Evolutionary conservation across 371 early-diverging fungal species (phyloP).

Genomic region (Rhizopus arrhizus): DNA sequence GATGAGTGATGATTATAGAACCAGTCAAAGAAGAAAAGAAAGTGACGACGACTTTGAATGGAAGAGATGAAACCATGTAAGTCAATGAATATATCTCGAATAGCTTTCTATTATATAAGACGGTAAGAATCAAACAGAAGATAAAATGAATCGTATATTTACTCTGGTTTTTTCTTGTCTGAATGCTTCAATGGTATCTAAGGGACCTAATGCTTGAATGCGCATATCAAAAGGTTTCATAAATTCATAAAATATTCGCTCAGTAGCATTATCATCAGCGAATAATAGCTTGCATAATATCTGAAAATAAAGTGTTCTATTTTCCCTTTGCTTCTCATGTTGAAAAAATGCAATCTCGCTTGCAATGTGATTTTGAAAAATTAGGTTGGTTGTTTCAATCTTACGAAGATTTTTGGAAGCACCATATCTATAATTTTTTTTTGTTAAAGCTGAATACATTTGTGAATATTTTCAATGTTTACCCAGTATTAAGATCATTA

Average conservation of each 20-base stretch:
- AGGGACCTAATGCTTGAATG: constrained; percentile 47
- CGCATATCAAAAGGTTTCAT: constrained; percentile 66
- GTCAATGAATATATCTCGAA: constrained; percentile 78
- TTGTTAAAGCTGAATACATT: not conserved
- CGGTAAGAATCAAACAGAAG: constrained; percentile 7
- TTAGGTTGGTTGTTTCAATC: constrained; percentile 65
- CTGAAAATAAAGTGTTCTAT: constrained; percentile 73
- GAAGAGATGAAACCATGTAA: constrained; percentile 79
- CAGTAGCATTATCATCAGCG: constrained; percentile 64
- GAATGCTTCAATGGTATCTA: constrained; percentile 41
- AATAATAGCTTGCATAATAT: constrained; percentile 76
- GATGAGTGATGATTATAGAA: constrained; percentile 70
- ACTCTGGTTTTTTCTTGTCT: constrained; percentile 44
- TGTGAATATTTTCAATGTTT: constrained; percentile 9
- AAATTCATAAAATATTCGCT: constrained; percentile 71
- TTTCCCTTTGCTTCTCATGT: constrained; percentile 42
- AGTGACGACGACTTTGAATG: constrained; percentile 65
- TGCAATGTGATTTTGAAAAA: constrained; percentile 72
- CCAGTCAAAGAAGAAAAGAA: constrained; percentile 84
- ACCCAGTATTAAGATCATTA: constrained; percentile 83
- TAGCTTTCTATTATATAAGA: constrained; percentile 29
- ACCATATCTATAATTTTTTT: constrained; percentile 47
- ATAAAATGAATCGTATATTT: constrained; percentile 9
- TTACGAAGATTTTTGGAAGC: constrained; percentile 74
- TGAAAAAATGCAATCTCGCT: constrained; percentile 71